Base-by-base conservation (phyloP, 495 filamentous ascomycete species). In the Trichoderma virens region DNA sequence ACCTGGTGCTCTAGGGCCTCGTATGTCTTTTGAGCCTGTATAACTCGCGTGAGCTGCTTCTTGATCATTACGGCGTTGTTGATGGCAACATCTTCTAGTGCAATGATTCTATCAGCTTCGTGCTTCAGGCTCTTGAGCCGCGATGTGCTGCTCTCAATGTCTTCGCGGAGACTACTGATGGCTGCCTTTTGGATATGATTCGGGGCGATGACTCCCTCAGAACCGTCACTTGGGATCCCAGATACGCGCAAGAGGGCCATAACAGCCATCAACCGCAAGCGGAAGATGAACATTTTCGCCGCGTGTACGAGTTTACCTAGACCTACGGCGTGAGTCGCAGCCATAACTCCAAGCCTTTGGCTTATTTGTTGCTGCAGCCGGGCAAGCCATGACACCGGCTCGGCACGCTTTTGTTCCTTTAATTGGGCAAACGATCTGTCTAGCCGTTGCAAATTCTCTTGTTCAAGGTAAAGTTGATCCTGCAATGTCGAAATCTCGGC, bases 401-500 rank as follows among this genome's bases (percentile, higher is more conserved):
- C 9, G 11, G 13, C 54, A 25, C 65, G 54, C 34, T 64, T 32
- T 28, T 39, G 41, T 64, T 25, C 2, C n/a, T 16, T 35, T 13
- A 56, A 23, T 5, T 31, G 62, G 28, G 41, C 62, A 63, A 34
- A 13, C 23, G 54, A 43, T 30, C 31, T 64, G 20, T 67, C 62
- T 56, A 41, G 25, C 14, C 35, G 43, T 23, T n/a, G 38, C 35
- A 66, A 16, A n/a, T 30, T 45, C 5, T 47, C 47, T 28, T 45
- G 31, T 27, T 39, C 32, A 1, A 45, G 65, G 35, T 45, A 13
- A 8, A 61, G 62, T 47, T 16, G 60, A 64, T 39, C 64, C 61
- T 20, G 45, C 59, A 56, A 51, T 54, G n/a, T 38, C 62, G 3
- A 59, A 61, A 43, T 62, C 60, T 38, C 61, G 45, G 5, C 65